These are phyloP conservation scores for Fraxinus excelsior DNA, from an alignment of 257 asterid species.

Conservation along the genomic window DNA sequence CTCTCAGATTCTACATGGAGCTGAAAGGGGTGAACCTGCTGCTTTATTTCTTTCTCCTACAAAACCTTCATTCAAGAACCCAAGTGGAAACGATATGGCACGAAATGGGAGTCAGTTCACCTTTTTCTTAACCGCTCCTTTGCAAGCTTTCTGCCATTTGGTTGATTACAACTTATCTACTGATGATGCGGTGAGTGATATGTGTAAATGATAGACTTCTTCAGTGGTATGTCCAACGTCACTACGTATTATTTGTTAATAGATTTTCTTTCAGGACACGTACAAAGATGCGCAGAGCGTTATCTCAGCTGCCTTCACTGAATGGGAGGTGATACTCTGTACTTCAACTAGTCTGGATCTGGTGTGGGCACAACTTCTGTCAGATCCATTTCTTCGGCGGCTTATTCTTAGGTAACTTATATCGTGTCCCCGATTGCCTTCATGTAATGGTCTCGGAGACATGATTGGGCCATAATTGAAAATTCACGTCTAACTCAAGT, in stretches of 20 bases:
- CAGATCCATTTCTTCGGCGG: conserved; percentile 85
- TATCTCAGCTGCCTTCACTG: conserved; percentile 71
- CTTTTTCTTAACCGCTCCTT: conserved; percentile 83
- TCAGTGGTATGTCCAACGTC: conserved; percentile 15
- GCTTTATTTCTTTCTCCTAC: conserved; percentile 88
- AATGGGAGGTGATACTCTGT: conserved; percentile 92
- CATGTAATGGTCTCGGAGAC: neutral
- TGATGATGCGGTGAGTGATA: conserved; percentile 56
- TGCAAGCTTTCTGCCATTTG: conserved; percentile 84
- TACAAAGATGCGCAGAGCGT: conserved; percentile 52
- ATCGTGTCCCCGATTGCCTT: conserved; percentile 8
- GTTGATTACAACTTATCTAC: conserved; percentile 56
- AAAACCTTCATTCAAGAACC: conserved; percentile 70
- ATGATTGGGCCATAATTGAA: conserved; percentile 10
- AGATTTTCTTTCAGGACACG: conserved; percentile 51
- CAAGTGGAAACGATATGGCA: conserved; percentile 39
- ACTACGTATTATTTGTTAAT: conserved; percentile 4
- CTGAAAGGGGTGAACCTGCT: conserved; percentile 84
- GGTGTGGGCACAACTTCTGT: conserved; percentile 92
- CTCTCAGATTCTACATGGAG: conserved; percentile 83
- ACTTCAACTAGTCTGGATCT: conserved; percentile 72
- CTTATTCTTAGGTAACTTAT: conserved; percentile 74
- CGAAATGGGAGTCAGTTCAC: conserved; percentile 89
- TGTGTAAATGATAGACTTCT: conserved; percentile 16
- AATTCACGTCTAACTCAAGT: neutral